A percentile compares a stretch with the other conserved stretches of the same genome.
Conservation (phyloP, 108 stramenopile species). For the Nitzschia sp. region DNA sequence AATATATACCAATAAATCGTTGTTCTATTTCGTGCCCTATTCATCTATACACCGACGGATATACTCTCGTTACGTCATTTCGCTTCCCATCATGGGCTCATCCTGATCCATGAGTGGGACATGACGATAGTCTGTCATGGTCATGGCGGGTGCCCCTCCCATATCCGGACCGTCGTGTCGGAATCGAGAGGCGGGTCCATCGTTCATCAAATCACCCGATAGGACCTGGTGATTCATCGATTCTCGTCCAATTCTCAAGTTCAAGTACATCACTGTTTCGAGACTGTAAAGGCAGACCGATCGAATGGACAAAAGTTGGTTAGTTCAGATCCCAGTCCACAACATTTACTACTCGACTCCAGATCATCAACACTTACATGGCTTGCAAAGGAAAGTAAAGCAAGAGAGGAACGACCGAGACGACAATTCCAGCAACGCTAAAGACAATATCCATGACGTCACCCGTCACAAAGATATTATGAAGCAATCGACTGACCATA, state of each 20-base stretch:
- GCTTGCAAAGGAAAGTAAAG: slow-evolving; percentile 27
- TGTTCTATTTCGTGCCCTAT: no score
- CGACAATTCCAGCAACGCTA: slow-evolving; percentile 16
- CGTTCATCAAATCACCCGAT: slow-evolving; percentile 21
- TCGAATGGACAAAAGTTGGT: neutral
- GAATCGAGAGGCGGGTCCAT: slow-evolving; percentile 16
- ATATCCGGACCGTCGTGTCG: neutral
- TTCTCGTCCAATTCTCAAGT: slow-evolving; percentile 36
- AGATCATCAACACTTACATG: slow-evolving; percentile 42
- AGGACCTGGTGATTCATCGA: slow-evolving; percentile 31
- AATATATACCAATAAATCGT: no score
- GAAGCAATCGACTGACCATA: slow-evolving; percentile 19
- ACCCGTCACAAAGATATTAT: slow-evolving; percentile 24
- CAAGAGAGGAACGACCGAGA: slow-evolving; percentile 19
- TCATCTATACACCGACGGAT: no score
- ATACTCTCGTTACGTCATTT: slow-evolving; percentile 4
- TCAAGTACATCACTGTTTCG: slow-evolving; percentile 36
- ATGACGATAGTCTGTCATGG: slow-evolving; percentile 28
- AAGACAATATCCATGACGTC: slow-evolving; percentile 23
- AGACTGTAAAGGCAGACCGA: slow-evolving; percentile 13
- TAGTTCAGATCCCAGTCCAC: neutral
- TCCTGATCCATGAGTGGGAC: slow-evolving; percentile 35
- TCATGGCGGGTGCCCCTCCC: neutral
- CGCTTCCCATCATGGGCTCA: slow-evolving; percentile 4
- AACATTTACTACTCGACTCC: neutral